Percentiles rank a stretch among this genome's conserved stretches.
Conservation (phyloP, 1,139 yeast genomes). For the Magnusiomyces fungicola region DNA sequence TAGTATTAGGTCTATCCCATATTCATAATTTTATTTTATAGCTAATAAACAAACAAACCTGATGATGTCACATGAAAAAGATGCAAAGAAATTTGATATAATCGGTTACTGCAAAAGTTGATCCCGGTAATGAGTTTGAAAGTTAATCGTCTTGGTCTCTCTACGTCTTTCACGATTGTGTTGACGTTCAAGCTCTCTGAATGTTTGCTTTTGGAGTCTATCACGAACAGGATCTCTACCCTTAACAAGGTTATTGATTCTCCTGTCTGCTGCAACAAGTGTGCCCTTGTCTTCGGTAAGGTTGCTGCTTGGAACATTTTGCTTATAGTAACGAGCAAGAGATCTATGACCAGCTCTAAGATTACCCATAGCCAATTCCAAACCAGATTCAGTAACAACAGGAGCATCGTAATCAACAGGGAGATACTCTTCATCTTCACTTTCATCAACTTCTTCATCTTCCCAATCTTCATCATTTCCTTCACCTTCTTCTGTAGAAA, state of each 20-base stretch:
- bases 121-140: slow-evolving; percentile 89
- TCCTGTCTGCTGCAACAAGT: slow-evolving; percentile 83
- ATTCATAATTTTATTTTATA: too few relatives aligned
- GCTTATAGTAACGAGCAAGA: slow-evolving; percentile 76
- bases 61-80: too few relatives aligned
- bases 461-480: slow-evolving; percentile 39
- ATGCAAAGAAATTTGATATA: too few relatives aligned
- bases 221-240: slow-evolving; percentile 34
- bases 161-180: slow-evolving; percentile 69
- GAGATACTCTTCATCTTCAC: slow-evolving; percentile 45
- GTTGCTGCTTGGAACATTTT: slow-evolving; percentile 70
- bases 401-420: slow-evolving; percentile 39
- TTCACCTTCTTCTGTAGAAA: slow-evolving; percentile 38
- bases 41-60: too few relatives aligned
- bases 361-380: slow-evolving; percentile 82
- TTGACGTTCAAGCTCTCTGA: slow-evolving; percentile 64
- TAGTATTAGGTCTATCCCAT: too few relatives aligned
- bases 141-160: slow-evolving; percentile 71
- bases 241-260: slow-evolving; percentile 51
- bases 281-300: slow-evolving; percentile 90
- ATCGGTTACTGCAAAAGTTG: slow-evolving; percentile 76
- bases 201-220: slow-evolving; percentile 60
- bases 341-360: slow-evolving; percentile 85
- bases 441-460: slow-evolving; percentile 37
- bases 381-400: slow-evolving; percentile 54